Percentiles rank a stretch among this genome's conserved stretches.
These are phyloP conservation scores for Stenocarpella maydis DNA, from an alignment of 2,329 filamentous ascomycete species.

Conservation along the genomic window DNA sequence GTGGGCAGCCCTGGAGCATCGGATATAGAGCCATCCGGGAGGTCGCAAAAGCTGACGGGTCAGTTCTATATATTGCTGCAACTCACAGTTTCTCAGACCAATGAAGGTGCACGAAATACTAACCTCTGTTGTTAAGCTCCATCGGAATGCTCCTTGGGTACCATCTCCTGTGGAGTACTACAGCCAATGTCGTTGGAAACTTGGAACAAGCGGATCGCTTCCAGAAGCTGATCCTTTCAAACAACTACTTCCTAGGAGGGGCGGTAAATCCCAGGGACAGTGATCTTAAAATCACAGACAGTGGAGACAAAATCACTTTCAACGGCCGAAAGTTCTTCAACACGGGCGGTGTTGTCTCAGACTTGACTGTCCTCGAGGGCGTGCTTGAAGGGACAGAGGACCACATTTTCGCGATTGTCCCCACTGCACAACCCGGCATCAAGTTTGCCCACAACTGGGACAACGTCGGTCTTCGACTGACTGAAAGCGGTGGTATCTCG, in stretches of 20 bases:
- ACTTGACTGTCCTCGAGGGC: slow-evolving; percentile 72
- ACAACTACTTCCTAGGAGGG: slow-evolving; percentile 73
- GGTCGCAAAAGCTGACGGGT: slow-evolving; percentile 71
- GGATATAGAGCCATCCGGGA: slow-evolving; percentile 68
- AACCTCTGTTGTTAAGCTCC: slow-evolving; percentile 47
- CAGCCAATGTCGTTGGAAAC: slow-evolving; percentile 67
- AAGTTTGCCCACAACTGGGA: slow-evolving; percentile 70
- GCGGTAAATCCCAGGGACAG: slow-evolving; percentile 72
- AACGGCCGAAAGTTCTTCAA: slow-evolving; percentile 73
- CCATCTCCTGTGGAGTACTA: slow-evolving; percentile 70
- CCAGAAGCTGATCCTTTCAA: slow-evolving; percentile 64
- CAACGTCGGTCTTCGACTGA: slow-evolving; percentile 69
- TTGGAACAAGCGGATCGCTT: slow-evolving; percentile 65
- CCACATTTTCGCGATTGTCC: slow-evolving; percentile 70
- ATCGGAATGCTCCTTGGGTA: slow-evolving; percentile 73
- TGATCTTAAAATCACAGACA: slow-evolving; percentile 63
- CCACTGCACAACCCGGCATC: slow-evolving; percentile 65
- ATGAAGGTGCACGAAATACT: neutral
- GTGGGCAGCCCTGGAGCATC: slow-evolving; percentile 54
- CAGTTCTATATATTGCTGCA: slow-evolving; percentile 1
- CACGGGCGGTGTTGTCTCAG: slow-evolving; percentile 71
- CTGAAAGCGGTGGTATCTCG: slow-evolving; percentile 69
- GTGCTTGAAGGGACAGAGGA: slow-evolving; percentile 64
- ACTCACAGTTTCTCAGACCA: neutral
- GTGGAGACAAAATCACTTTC: slow-evolving; percentile 65